Percentiles rank a stretch among this genome's conserved stretches.
These are phyloP conservation scores for Aspergillus sp. DNA, from an alignment of 2,329 filamentous ascomycete species.

Conservation along the genomic window DNA sequence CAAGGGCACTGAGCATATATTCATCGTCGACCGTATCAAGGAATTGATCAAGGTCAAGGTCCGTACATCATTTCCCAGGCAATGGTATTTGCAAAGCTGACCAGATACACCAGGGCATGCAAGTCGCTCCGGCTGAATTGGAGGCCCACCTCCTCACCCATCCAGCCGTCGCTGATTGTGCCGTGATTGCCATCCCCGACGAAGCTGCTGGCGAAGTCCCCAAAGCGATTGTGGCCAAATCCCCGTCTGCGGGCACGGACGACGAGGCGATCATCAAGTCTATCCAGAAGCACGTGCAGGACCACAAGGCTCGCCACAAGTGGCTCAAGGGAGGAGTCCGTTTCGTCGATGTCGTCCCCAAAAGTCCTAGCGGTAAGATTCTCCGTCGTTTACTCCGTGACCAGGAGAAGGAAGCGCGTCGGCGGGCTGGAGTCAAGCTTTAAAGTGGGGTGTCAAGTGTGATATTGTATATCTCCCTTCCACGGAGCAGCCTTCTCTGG, in stretches of 20 bases:
- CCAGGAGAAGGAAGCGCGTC: conserved; percentile 67
- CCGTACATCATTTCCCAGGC: conserved; percentile 37
- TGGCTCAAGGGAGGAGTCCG: conserved; percentile 62
- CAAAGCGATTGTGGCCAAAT: conserved; percentile 64
- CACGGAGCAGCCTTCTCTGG: no score
- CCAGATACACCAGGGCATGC: conserved; percentile 59
- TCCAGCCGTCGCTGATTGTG: conserved; percentile 71
- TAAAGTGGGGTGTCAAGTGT: conserved; percentile 33
- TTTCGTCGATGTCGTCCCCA: conserved; percentile 58
- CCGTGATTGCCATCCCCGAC: conserved; percentile 72
- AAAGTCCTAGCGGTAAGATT: conserved; percentile 64
- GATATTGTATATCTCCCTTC: not conserved
- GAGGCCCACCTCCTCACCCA: conserved; percentile 77
- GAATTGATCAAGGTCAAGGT: conserved; percentile 78
- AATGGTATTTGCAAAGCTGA: conserved; percentile 3
- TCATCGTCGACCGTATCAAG: conserved; percentile 80
- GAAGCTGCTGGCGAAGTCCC: conserved; percentile 61
- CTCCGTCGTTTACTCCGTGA: conserved; percentile 66
- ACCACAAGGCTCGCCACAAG: conserved; percentile 62
- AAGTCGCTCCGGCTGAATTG: conserved; percentile 81
- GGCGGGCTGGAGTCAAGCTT: conserved; percentile 64
- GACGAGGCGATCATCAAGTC: conserved; percentile 50
- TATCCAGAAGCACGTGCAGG: conserved; percentile 59
- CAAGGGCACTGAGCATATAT: conserved; percentile 73
- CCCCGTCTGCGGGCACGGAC: conserved; percentile 51